Evolutionary conservation across 306 rosid genomes (phyloP).

Genomic region (Rubus idaeus): DNA sequence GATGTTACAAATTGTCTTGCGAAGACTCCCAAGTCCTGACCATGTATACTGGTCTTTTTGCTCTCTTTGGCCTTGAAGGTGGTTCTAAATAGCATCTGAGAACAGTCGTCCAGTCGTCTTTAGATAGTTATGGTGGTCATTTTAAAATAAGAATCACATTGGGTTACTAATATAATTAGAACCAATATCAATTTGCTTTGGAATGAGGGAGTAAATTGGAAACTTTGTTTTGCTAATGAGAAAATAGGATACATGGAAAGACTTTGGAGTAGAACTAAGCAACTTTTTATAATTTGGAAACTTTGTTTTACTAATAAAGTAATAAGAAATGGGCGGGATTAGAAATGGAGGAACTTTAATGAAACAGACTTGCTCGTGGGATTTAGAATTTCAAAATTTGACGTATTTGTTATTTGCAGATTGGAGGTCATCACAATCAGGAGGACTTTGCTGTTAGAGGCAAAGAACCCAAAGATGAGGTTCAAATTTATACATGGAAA

Average conservation of each 20-base stretch:
- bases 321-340: neutral
- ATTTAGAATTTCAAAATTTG: neutral
- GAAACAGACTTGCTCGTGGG: neutral
- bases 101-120: neutral
- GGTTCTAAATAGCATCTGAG: neutral
- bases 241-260: neutral
- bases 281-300: neutral
- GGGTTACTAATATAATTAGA: neutral
- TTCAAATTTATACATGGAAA: slow-evolving; percentile 97
- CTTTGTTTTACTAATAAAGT: neutral
- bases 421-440: slow-evolving; percentile 67
- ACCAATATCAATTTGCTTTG: neutral
- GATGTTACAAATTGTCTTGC: neutral
- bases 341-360: neutral
- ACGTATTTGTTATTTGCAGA: slow-evolving; percentile 31
- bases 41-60: neutral
- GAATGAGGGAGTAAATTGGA: neutral
- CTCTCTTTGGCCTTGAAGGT: neutral
- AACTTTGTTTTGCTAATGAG: neutral
- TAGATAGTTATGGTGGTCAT: neutral
- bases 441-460: slow-evolving; percentile 92
- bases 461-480: slow-evolving; percentile 92
- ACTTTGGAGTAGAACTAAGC: neutral
- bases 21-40: neutral
- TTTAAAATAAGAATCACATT: neutral